These are phyloP conservation scores for Neurospora sp. DNA, from an alignment of 495 filamentous ascomycete genomes.

Conservation along the genomic window DNA sequence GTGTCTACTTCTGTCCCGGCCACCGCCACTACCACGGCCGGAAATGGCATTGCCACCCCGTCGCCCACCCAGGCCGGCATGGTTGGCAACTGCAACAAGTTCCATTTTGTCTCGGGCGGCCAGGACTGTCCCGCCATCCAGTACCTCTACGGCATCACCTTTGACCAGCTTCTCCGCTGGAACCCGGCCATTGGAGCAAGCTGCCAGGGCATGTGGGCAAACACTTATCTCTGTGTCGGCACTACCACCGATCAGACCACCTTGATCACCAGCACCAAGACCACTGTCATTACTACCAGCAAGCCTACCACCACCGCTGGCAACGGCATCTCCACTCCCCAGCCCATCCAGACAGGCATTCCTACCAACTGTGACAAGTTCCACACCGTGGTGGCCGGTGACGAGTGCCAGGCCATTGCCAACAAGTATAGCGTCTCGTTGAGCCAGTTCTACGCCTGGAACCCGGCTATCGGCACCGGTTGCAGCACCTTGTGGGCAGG, in stretches of 20 bases:
- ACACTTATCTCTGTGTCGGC: background rate
- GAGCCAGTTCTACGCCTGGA: conserved; percentile 12
- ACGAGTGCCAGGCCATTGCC: conserved; percentile 10
- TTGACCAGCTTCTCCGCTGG: conserved; percentile 8
- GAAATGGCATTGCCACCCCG: conserved; percentile 21
- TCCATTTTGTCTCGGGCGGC: too few species aligned
- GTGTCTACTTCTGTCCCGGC: conserved; percentile 4
- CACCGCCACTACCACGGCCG: conserved; percentile 2
- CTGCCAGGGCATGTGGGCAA: conserved; percentile 1
- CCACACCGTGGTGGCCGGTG: conserved; percentile 3
- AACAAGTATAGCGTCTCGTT: conserved; percentile 1
- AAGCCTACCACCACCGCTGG: background rate
- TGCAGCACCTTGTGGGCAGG: conserved; percentile 6
- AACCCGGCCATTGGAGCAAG: conserved; percentile 9
- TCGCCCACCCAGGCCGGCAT: conserved; percentile 24
- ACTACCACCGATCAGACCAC: background rate
- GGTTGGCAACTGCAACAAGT: too few species aligned
- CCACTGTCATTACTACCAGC: background rate
- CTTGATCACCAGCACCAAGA: background rate
- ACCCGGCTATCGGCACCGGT: conserved; percentile 9
- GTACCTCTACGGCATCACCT: conserved; percentile 4
- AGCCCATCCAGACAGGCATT: conserved; percentile 6
- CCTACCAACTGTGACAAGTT: conserved; percentile 9
- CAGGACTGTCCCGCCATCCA: too few species aligned
- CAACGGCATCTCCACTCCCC: background rate